Base-by-base conservation (phyloP, 1,139 yeast species). In the Geotrichum aggregatum region DNA sequence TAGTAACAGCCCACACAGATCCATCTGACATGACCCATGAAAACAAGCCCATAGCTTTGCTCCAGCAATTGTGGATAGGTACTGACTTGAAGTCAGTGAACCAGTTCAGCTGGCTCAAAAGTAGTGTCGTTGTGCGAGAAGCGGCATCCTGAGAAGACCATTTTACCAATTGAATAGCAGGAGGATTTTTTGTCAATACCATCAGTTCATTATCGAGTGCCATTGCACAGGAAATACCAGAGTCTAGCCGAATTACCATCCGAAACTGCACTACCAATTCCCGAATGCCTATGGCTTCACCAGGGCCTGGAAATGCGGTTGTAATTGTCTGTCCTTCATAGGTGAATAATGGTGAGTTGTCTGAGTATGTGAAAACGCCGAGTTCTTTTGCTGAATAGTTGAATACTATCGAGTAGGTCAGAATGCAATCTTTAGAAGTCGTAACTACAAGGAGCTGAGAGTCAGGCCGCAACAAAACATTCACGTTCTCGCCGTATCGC, bases 211-310 rank as follows among this genome's bases (percentile, higher is more conserved):
- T 66, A 16, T 66, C 71, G 26, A 68, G 50, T 1, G 65, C 63
- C 35, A 61, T 42, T 28, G 65, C 64, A 22, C 58, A 57, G 21
- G 61, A 59, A 10, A 67, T 60, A 1, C 66, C 69, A 3, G 70
- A 63, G 31, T 66, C 68, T 3, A 67, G 61, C 30, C 59, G 58
- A 5, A 66, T 58, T 11, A 62, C 62, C 61, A 62, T 58, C 35
- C 60, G 49, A 42, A 60, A 63, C 41, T 64, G 58, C 18, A 72
- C 52, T 39, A 58, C 58, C 28, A 70, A 56, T 46, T 70, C 73
- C 2, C 70, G 63, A 3, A 70, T 69, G 3, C 75, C 74, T 19
- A 65, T 57, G 2, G 68, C 69, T 53, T 71, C 75, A 6, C 75
- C 75, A 0, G 73, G 72, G 1, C 75, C 76, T 1, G 73, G 71